Conservation (phyloP, 495 filamentous ascomycete species). For the Penicillium malachiteum region DNA sequence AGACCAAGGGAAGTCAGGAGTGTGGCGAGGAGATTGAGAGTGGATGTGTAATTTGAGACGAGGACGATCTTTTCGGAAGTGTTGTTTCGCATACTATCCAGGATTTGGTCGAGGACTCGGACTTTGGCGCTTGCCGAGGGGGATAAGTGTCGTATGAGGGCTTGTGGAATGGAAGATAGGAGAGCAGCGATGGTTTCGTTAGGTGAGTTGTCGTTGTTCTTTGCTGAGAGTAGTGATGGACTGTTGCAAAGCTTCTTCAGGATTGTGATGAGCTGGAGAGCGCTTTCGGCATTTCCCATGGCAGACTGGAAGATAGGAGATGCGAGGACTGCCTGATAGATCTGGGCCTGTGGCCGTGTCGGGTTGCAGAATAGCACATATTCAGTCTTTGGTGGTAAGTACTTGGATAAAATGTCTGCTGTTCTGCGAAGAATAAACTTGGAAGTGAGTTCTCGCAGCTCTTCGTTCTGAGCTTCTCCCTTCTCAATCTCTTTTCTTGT, state of each 20-base stretch:
- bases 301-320: slow-evolving; percentile 67
- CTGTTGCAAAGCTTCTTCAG: slow-evolving; percentile 85
- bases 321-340: slow-evolving; percentile 67
- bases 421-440: slow-evolving; percentile 76
- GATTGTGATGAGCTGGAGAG: slow-evolving; percentile 73
- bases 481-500: slow-evolving; percentile 66
- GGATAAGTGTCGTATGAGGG: slow-evolving; percentile 55
- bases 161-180: slow-evolving; percentile 56
- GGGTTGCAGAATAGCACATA: slow-evolving; percentile 76
- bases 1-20: slow-evolving; percentile 64
- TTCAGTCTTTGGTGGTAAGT: slow-evolving; percentile 75
- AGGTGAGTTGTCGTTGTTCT: slow-evolving; percentile 33
- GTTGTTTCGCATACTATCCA: slow-evolving; percentile 59
- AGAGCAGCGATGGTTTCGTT: slow-evolving; percentile 48
- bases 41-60: slow-evolving; percentile 81
- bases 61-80: slow-evolving; percentile 76
- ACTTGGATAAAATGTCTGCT: slow-evolving; percentile 70
- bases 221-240: slow-evolving; percentile 60
- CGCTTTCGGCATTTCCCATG: slow-evolving; percentile 65
- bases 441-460: slow-evolving; percentile 65
- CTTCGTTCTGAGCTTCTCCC: slow-evolving; percentile 66
- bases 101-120: slow-evolving; percentile 66
- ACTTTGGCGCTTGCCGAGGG: slow-evolving; percentile 67
- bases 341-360: slow-evolving; percentile 62
- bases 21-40: slow-evolving; percentile 65